A percentile compares a stretch with the other conserved stretches of the same genome.
Conservation (phyloP, 2,329 filamentous ascomycete species). For the Pyricularia sp. region DNA sequence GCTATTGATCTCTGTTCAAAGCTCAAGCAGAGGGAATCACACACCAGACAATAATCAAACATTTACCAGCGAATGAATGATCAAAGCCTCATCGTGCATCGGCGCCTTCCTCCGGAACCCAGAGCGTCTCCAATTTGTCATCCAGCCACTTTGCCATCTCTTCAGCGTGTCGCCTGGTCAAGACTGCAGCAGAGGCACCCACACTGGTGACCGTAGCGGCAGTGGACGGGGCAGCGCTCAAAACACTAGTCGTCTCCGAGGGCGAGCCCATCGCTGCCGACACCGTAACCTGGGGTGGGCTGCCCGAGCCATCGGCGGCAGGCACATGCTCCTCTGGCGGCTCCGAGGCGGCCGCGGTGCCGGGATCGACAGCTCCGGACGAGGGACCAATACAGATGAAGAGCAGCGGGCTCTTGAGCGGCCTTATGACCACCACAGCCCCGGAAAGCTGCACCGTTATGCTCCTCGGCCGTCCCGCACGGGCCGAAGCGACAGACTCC, state of each 20-base stretch:
- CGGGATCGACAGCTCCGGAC: constrained; percentile 10
- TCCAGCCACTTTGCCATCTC: constrained; percentile 52
- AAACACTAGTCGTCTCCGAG: constrained; percentile 37
- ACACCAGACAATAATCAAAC: neutral
- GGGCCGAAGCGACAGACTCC: neutral
- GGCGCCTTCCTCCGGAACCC: constrained; percentile 42
- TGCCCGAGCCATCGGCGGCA: neutral
- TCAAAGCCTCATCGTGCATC: neutral
- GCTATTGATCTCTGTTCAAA: neutral
- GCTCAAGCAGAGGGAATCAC: too few species aligned
- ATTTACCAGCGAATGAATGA: neutral
- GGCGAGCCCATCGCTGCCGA: constrained; percentile 27
- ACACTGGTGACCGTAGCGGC: constrained; percentile 28
- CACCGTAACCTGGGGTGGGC: constrained; percentile 60
- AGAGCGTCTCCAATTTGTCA: constrained; percentile 44
- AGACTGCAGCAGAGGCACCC: constrained; percentile 35
- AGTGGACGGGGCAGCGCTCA: constrained; percentile 35
- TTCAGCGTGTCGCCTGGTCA: constrained; percentile 46
- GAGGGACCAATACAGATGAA: constrained; percentile 51
- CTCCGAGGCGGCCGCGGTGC: constrained; percentile 6
- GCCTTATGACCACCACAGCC: constrained; percentile 48
- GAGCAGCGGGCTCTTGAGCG: constrained; percentile 48
- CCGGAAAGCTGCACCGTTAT: constrained; percentile 49
- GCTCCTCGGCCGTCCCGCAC: constrained; percentile 8
- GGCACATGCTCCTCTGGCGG: constrained; percentile 21